A percentile compares a stretch with the other conserved stretches of the same genome.
These are phyloP conservation scores for Solanum hybrid DNA, from an alignment of 305 asterid species.

Conservation along the genomic window DNA sequence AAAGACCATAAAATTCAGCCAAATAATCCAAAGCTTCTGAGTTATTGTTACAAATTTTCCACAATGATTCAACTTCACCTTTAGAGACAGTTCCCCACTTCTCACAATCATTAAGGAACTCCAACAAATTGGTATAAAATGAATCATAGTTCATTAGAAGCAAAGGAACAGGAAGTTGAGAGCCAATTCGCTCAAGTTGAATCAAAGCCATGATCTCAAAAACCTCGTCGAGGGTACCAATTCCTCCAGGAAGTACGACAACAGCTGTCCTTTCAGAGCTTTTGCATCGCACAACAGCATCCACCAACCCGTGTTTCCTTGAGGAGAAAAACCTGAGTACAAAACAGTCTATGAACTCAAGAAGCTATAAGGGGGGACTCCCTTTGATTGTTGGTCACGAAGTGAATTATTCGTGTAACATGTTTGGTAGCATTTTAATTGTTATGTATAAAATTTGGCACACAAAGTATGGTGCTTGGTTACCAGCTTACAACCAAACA, in stretches of 20 bases:
- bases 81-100: slow-evolving; percentile 61
- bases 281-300: slow-evolving; percentile 66
- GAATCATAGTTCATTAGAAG: slow-evolving; percentile 78
- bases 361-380: not conserved
- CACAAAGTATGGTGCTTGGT: not conserved
- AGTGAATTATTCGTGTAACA: not conserved
- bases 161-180: slow-evolving; percentile 62
- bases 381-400: not conserved
- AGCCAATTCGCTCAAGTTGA: slow-evolving; percentile 76
- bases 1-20: slow-evolving; percentile 47
- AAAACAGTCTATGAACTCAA: not conserved
- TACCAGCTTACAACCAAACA: not conserved
- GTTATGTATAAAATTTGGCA: not conserved
- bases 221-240: slow-evolving; percentile 83
- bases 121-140: slow-evolving; percentile 64
- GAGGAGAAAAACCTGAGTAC: slow-evolving; percentile 74
- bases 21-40: slow-evolving; percentile 63
- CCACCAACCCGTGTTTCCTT: slow-evolving; percentile 91
- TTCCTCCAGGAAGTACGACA: slow-evolving; percentile 80
- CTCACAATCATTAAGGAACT: slow-evolving; percentile 62
- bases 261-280: slow-evolving; percentile 61
- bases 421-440: not conserved
- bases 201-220: slow-evolving; percentile 79
- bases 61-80: slow-evolving; percentile 61
- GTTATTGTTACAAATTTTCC: slow-evolving; percentile 73